Conservation (phyloP, 495 filamentous ascomycete species). For the Halenospora varia region DNA sequence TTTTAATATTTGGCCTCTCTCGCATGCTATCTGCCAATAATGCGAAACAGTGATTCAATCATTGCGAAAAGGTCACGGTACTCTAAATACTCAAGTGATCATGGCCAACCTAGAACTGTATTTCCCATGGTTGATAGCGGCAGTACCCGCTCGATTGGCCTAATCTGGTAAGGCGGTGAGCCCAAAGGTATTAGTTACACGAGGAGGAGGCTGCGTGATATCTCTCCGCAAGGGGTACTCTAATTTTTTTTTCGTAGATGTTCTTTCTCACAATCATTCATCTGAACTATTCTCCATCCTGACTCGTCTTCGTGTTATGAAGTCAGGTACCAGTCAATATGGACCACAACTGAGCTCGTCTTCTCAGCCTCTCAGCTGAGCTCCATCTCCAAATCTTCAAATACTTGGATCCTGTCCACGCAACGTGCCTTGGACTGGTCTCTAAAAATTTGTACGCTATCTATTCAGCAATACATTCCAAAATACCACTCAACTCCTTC, state of each 20-base stretch:
- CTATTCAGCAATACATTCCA: not conserved
- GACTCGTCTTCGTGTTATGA: not conserved
- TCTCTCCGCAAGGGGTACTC: no score
- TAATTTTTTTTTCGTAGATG: no score
- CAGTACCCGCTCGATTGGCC: no score
- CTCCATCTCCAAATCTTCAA: slow-evolving; percentile 1
- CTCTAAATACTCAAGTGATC: no score
- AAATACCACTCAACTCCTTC: slow-evolving; percentile 1
- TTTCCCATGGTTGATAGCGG: no score
- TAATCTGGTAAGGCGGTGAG: no score
- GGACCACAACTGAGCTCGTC: not conserved
- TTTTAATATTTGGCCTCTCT: not conserved
- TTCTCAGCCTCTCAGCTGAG: not conserved
- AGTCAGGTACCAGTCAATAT: not conserved
- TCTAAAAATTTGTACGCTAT: not conserved
- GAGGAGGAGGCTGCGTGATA: no score
- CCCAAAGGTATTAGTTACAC: no score
- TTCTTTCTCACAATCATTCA: no score
- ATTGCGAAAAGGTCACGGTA: no score
- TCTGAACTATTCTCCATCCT: not conserved
- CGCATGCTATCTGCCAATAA: not conserved
- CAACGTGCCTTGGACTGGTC: slow-evolving; percentile 2
- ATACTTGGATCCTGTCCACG: slow-evolving; percentile 7
- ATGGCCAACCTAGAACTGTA: no score
- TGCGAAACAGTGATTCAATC: not conserved